Conservation (phyloP, 2,329 filamentous ascomycete species). For the Hortaea sp. region DNA sequence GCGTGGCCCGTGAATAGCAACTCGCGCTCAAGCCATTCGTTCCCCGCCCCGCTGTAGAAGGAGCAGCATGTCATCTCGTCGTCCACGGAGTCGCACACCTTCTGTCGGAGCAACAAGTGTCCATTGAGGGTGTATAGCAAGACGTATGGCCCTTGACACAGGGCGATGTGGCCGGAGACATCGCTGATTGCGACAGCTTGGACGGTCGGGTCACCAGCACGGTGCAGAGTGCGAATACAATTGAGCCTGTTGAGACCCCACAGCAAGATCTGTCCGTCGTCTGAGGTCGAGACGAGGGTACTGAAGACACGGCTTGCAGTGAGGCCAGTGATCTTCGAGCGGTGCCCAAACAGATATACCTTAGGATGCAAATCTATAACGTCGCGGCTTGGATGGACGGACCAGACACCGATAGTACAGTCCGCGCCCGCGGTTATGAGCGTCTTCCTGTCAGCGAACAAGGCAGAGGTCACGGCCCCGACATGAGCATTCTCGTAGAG, state of each 20-base stretch:
- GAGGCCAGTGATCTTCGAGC: constrained; percentile 68
- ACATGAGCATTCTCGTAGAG: constrained; percentile 91
- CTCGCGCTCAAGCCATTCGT: constrained; percentile 82
- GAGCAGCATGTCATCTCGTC: constrained; percentile 74
- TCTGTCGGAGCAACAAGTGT: constrained; percentile 68
- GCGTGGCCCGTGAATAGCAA: constrained; percentile 84
- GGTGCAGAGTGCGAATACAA: constrained; percentile 48
- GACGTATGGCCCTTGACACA: constrained; percentile 68
- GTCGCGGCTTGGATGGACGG: constrained; percentile 50
- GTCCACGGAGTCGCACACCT: constrained; percentile 54
- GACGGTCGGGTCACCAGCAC: constrained; percentile 46
- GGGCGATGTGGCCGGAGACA: constrained; percentile 76
- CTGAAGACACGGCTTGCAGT: constrained; percentile 82
- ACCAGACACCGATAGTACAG: constrained; percentile 81
- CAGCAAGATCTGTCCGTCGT: constrained; percentile 71
- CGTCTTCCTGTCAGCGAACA: constrained; percentile 82
- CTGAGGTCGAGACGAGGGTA: constrained; percentile 72
- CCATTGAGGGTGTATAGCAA: constrained; percentile 84
- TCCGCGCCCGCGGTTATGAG: constrained; percentile 88
- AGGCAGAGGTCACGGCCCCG: constrained; percentile 72
- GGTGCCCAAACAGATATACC: constrained; percentile 82
- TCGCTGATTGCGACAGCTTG: constrained; percentile 84
- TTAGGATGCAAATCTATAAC: constrained; percentile 68
- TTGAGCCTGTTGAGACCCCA: constrained; percentile 92
- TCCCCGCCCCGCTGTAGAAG: constrained; percentile 83